Base-by-base conservation (phyloP, 306 rosid genomes). In the Alnus glutinosa region DNA sequence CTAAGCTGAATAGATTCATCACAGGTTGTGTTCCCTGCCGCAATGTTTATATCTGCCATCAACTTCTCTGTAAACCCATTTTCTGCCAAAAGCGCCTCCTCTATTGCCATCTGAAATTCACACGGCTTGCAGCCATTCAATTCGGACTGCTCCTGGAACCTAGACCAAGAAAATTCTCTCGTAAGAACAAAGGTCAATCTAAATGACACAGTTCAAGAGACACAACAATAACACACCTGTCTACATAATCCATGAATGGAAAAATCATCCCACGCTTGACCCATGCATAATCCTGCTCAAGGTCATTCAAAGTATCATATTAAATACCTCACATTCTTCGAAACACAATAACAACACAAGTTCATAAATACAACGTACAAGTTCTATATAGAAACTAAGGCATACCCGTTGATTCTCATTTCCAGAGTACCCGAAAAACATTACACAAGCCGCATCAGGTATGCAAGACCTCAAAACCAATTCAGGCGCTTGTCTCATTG, bases 211-310 rank as follows among this genome's bases (percentile, higher is more conserved):
- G 79, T 47, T 52, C 73, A 73, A 57, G 39, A 73, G 55, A 77
- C 18, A 48, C 63, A 80, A 69, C 75, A 86, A 81, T 68, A 64
- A 42, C 86, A 74, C 82, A 96, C 99, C 98, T 96, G 85, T 90
- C 98, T 46, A 89, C 81, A 79, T 73, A 86, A 83, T 96, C 98
- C 88, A 84, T 77, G 83, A 93, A 96, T 23, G 99, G 99, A 86
- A 90, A 96, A 76, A 96, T 92, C 88, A 83, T 90, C 81, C 96
- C 99, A 77, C 88, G 75, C 88, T 87, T 92, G 71, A 93, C 96
- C 99, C 99, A 96, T 55, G 98, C 99, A 86, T 93, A 96, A 87
- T 96, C 99, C 99, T 96, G 98, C 58, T 81, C 83, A 75, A 76
- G 73, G 82, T 82, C 78, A 86, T 46, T 48, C 67, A 85, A 86